Evolutionary conservation across 2,329 filamentous ascomycete genomes (phyloP).

Genomic region (Sporothrix globosa): DNA sequence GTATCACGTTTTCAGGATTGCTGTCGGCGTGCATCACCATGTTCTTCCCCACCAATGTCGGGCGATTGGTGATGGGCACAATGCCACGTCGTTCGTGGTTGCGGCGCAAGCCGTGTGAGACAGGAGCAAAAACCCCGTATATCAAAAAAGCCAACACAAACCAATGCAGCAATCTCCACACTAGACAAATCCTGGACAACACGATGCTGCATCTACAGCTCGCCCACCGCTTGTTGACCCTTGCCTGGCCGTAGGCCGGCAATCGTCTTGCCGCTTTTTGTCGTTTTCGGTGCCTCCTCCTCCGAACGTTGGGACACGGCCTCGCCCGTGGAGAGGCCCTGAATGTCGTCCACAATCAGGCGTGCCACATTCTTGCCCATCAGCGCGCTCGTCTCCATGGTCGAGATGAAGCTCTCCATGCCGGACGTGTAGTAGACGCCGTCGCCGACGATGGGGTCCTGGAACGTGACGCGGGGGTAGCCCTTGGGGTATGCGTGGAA

Average conservation of each 20-base stretch:
- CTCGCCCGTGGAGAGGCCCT: constrained; percentile 32
- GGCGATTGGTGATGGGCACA: neutral
- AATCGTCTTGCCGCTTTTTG: neutral
- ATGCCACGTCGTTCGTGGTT: neutral
- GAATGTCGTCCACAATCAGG: constrained; percentile 64
- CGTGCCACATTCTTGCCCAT: constrained; percentile 86
- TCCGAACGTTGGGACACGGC: neutral
- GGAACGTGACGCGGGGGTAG: constrained; percentile 83
- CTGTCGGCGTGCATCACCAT: neutral
- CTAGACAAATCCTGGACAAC: neutral
- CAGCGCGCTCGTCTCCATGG: constrained; percentile 93
- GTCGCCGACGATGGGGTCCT: constrained; percentile 70
- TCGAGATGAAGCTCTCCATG: constrained; percentile 93
- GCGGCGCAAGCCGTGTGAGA: neutral
- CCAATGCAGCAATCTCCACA: neutral
- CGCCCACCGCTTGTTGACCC: neutral
- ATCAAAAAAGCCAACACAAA: neutral
- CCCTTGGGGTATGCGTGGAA: constrained; percentile 88
- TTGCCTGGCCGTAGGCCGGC: neutral
- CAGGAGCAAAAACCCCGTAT: neutral
- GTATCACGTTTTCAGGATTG: neutral
- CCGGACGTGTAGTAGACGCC: constrained; percentile 72
- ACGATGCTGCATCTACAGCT: constrained; percentile 4
- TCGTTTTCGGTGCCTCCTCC: neutral
- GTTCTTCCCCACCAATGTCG: no score